A percentile compares a stretch with the other conserved stretches of the same genome.
Conservation (phyloP, 257 asterid species). For the Nicotiana otophora region DNA sequence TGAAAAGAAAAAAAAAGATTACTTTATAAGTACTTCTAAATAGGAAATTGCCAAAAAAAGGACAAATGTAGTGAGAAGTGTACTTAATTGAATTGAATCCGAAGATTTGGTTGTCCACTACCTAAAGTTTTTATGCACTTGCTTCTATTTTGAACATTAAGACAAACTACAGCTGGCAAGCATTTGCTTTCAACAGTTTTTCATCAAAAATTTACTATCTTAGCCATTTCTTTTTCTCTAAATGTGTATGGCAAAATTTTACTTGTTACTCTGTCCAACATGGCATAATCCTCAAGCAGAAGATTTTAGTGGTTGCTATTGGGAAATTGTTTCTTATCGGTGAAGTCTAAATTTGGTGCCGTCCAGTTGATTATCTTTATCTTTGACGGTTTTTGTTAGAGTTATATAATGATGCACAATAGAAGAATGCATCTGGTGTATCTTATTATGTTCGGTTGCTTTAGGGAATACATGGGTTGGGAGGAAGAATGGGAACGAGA, state of each 20-base stretch:
- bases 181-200: neutral
- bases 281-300: neutral
- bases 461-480: constrained; percentile 87
- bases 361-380: neutral
- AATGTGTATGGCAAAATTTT: neutral
- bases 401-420: neutral
- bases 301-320: neutral
- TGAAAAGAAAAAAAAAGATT: neutral
- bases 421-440: neutral
- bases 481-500: constrained; percentile 97
- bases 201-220: neutral
- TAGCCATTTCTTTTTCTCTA: neutral
- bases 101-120: neutral
- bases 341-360: neutral
- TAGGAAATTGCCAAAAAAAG: neutral
- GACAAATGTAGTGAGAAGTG: neutral
- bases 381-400: neutral
- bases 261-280: neutral
- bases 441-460: constrained; percentile 32
- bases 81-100: neutral
- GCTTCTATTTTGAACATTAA: neutral
- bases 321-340: neutral
- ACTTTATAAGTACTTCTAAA: neutral
- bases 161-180: neutral
- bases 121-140: neutral